Percentiles rank a stretch among this genome's conserved stretches.
Conservation (phyloP, 1,284 basidiomycete species). For the Athelia psychrophila region DNA sequence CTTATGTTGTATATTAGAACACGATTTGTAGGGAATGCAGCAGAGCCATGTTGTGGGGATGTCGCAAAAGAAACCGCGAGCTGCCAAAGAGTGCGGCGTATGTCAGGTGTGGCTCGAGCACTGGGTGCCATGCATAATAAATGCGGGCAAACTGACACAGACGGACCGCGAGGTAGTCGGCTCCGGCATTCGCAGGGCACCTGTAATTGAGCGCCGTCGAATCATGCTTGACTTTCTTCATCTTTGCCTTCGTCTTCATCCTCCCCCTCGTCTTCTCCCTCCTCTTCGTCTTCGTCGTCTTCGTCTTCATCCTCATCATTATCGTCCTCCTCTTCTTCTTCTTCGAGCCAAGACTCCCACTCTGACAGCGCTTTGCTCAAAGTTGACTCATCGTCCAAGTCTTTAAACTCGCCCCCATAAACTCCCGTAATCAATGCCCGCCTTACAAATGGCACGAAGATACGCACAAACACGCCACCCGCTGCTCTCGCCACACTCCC, state of each 20-base stretch:
- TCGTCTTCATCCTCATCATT: neutral
- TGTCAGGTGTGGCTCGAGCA: too few species aligned
- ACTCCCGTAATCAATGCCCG: constrained; percentile 72
- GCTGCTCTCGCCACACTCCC: constrained; percentile 34
- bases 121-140: too few species aligned
- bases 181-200: too few species aligned
- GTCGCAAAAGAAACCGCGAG: too few species aligned
- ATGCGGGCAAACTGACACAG: too few species aligned
- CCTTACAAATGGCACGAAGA: constrained; percentile 68
- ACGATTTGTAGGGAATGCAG: neutral
- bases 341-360: neutral
- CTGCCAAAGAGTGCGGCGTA: too few species aligned
- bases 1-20: neutral
- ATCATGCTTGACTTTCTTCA: too few species aligned
- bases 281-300: too few species aligned
- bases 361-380: neutral
- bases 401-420: constrained; percentile 43
- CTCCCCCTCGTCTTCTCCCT: too few species aligned
- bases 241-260: too few species aligned
- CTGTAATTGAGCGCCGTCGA: too few species aligned
- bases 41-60: neutral
- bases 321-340: neutral
- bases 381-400: neutral
- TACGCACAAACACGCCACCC: constrained; percentile 53
- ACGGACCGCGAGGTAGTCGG: too few species aligned